Evolutionary conservation across 805 yeast species (phyloP).

Genomic region (Candida namnaoensis): DNA sequence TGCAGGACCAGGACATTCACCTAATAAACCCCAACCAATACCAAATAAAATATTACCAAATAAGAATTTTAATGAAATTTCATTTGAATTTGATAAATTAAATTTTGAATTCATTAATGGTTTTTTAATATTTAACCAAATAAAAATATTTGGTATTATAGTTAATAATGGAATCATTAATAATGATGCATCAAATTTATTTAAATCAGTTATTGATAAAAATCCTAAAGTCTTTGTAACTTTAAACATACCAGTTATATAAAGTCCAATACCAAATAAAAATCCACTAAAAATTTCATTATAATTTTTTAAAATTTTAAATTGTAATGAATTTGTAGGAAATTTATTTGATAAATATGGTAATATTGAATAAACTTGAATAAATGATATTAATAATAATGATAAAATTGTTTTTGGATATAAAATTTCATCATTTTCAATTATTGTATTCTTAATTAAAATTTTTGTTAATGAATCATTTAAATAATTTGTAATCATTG

Average conservation of each 20-base stretch:
- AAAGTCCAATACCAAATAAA: constrained; percentile 36
- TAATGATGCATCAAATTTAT: constrained; percentile 39
- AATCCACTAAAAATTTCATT: constrained; percentile 20
- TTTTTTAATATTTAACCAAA: constrained; percentile 21
- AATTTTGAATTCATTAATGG: constrained; percentile 16
- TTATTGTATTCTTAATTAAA: neutral
- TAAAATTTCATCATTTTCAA: constrained; percentile 1
- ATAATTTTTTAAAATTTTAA: neutral
- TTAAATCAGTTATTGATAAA: constrained; percentile 24
- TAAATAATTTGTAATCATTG: constrained; percentile 15
- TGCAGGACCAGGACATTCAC: constrained; percentile 49
- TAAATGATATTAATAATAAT: constrained; percentile 4
- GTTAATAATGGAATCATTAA: constrained; percentile 32
- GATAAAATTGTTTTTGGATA: constrained; percentile 1
- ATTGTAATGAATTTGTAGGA: neutral
- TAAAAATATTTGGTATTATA: constrained; percentile 33
- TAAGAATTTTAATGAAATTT: constrained; percentile 22
- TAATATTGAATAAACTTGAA: constrained; percentile 17
- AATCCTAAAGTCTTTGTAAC: constrained; percentile 38
- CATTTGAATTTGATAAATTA: constrained; percentile 16
- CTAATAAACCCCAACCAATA: constrained; percentile 43
- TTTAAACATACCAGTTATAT: constrained; percentile 37
- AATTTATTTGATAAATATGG: constrained; percentile 13
- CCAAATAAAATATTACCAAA: constrained; percentile 39
- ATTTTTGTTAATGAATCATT: neutral